These are phyloP conservation scores for Hansenula anomala DNA, from an alignment of 1,139 yeast species.

Conservation along the genomic window DNA sequence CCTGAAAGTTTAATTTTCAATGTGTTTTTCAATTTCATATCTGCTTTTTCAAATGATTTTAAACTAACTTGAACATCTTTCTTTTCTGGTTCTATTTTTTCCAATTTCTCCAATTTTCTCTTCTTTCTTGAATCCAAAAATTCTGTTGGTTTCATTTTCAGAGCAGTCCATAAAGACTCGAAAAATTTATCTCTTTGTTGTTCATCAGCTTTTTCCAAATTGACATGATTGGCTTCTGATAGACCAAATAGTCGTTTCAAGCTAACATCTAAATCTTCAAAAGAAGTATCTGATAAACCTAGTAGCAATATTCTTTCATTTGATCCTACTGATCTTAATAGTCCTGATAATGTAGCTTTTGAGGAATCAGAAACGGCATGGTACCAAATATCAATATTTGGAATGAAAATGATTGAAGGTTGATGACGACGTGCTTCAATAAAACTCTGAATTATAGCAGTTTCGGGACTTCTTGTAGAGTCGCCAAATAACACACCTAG, in stretches of 20 bases:
- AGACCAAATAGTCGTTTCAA: constrained; percentile 49
- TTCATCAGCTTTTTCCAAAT: constrained; percentile 38
- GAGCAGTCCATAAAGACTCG: constrained; percentile 45
- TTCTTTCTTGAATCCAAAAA: constrained; percentile 36
- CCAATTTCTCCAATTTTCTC: constrained; percentile 23
- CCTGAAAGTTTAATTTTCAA: constrained; percentile 83
- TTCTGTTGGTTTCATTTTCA: constrained; percentile 60
- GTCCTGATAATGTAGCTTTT: constrained; percentile 63
- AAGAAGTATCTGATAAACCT: constrained; percentile 56
- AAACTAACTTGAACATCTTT: constrained; percentile 23
- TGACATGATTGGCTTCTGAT: constrained; percentile 41
- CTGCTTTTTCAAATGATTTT: constrained; percentile 60
- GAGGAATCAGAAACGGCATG: constrained; percentile 65
- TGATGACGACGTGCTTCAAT: constrained; percentile 87
- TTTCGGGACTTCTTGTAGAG: constrained; percentile 78
- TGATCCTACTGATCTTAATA: constrained; percentile 64
- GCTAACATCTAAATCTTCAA: constrained; percentile 28
- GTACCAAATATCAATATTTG: constrained; percentile 79
- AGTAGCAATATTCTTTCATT: constrained; percentile 74
- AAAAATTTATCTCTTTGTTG: constrained; percentile 54
- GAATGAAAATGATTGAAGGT: constrained; percentile 82
- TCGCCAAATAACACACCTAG: constrained; percentile 76
- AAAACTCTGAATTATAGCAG: constrained; percentile 77
- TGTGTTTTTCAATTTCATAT: constrained; percentile 77
- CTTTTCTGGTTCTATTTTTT: constrained; percentile 9